Conservation (phyloP, 345 rosid species). For the Salix purpurea region DNA sequence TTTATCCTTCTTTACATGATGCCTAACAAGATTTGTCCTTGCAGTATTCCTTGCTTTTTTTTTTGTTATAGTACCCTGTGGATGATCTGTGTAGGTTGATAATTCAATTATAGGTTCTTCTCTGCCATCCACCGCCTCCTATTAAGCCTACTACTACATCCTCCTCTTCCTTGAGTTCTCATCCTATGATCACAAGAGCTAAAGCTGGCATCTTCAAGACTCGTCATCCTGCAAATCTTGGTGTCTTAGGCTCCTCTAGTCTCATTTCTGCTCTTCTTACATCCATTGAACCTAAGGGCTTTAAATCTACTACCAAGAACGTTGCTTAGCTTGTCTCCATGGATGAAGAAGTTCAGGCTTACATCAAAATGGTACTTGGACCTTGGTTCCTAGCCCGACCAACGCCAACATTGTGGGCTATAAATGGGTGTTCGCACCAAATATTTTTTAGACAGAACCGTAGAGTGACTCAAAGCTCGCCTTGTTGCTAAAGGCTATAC, state of each 20-base stretch:
- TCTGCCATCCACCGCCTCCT: too few relatives aligned
- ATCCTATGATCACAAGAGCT: slow-evolving; percentile 7
- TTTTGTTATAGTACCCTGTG: not conserved
- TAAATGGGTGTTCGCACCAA: slow-evolving; percentile 15
- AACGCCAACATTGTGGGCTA: slow-evolving; percentile 4
- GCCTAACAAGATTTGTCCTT: not conserved
- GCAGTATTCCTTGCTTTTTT: not conserved
- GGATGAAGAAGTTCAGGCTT: slow-evolving; percentile 9
- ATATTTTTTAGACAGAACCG: not conserved
- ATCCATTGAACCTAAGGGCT: slow-evolving; percentile 1
- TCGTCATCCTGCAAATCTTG: not conserved
- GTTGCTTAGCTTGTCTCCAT: not conserved
- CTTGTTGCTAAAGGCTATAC: slow-evolving; percentile 4
- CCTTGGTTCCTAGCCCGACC: not conserved
- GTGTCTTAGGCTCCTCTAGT: not conserved
- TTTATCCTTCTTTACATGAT: not conserved
- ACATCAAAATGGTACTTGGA: slow-evolving; percentile 1
- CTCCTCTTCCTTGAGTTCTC: not conserved
- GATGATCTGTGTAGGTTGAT: not conserved
- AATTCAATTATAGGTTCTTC: slow-evolving; percentile 12
- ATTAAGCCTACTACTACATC: too few relatives aligned
- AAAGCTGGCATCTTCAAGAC: slow-evolving; percentile 11
- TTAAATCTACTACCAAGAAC: slow-evolving; percentile 5
- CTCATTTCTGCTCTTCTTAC: not conserved
- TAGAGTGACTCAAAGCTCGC: not conserved